These are phyloP conservation scores for Fusarium verrucosum DNA, from an alignment of 2,329 filamentous ascomycete species.

Conservation along the genomic window DNA sequence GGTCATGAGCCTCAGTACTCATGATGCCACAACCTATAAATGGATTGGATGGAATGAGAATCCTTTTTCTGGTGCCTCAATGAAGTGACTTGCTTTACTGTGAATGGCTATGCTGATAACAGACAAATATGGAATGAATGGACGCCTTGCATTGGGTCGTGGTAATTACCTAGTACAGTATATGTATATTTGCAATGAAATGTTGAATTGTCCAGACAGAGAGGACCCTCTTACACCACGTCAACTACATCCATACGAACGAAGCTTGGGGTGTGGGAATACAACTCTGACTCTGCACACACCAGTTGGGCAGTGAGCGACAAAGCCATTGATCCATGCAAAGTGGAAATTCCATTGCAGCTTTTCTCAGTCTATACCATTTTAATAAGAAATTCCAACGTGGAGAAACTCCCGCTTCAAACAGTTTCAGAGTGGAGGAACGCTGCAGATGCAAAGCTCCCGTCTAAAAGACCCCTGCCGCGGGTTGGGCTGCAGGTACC, in stretches of 20 bases:
- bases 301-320: constrained; percentile 15
- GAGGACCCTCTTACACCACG: not conserved
- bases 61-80: constrained; percentile 4
- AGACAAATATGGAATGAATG: constrained; percentile 7
- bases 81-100: constrained; percentile 10
- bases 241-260: constrained; percentile 13
- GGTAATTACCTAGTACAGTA: constrained; percentile 16
- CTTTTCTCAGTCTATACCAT: constrained; percentile 9
- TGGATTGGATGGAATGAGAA: too few relatives aligned
- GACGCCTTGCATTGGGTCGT: constrained; percentile 4
- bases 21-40: constrained; percentile 21
- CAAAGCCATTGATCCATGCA: constrained; percentile 2
- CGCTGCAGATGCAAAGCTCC: constrained; percentile 13
- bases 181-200: not conserved
- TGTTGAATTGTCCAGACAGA: not conserved
- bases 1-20: constrained; percentile 31
- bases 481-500: constrained; percentile 41
- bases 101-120: constrained; percentile 3
- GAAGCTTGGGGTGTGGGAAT: constrained; percentile 15
- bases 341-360: constrained; percentile 19
- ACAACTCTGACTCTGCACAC: not conserved
- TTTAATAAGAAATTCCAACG: constrained; percentile 12
- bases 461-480: constrained; percentile 27
- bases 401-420: constrained; percentile 12
- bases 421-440: constrained; percentile 25